Base-by-base conservation (phyloP, 306 rosid species). In the Glycine soja region DNA sequence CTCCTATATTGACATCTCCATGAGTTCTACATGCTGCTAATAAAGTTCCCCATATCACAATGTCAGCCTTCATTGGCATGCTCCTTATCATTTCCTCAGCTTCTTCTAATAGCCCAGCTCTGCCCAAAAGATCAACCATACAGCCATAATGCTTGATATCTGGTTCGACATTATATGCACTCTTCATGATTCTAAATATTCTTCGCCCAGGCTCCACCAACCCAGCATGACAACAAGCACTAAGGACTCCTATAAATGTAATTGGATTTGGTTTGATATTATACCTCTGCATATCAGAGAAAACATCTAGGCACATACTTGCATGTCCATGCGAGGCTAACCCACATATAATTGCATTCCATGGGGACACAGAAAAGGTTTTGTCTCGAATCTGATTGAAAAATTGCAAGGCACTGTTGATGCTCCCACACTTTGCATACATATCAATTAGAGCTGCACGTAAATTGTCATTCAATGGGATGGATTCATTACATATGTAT, bases 401-500 rank as follows among this genome's bases (percentile, higher is more conserved):
- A 72, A 88, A 64, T 54, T 85, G 88, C 48, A 93, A 82, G 82
- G 98, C 94, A 10, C 87, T 62, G 64, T 86, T 78, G 85, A 91
- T 88, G 84, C 91, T 89, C 86, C 99, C 98, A 68, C 98, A 95
- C 79, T 95, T 93, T 50, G 98, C 92, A 83, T 95, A 93, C 99
- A 95, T 91, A 81, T 95, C 97, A 54, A 93, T 80, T 69, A 95
- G 47, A 12, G 97, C 94, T 12, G 98, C 94, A 71, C 85, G 83
- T 72, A 95, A 86, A 80, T 95, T 95, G 85, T 91, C 98, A 72
- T 86, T 89, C 64, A 93, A 86, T 77, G 88, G 89, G 80, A 95
- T 87, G 73, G 88, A 86, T 70, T 90, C 85, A 12, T 72, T 83
- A 14, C 36, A 19, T 50, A 90, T 67, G 75, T 88, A 93, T 65